Conservation (phyloP, 1,139 yeast genomes). For the Diutina siamensis region DNA sequence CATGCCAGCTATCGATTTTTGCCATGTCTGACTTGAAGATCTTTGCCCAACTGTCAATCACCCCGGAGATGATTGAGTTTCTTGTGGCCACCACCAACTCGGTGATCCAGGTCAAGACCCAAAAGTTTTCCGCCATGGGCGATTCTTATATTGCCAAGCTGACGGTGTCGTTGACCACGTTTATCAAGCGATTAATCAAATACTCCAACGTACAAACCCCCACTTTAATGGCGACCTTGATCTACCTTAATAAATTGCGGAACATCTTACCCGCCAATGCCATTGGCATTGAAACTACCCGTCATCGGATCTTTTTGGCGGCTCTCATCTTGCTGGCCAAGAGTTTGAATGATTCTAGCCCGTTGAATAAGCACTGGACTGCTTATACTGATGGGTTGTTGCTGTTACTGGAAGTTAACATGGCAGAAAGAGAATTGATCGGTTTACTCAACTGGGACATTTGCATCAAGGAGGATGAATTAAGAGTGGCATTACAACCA, state of each 20-base stretch:
- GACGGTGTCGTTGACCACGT: conserved; percentile 34
- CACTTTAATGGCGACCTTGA: conserved; percentile 84
- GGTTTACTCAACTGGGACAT: conserved; percentile 79
- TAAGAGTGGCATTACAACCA: conserved; percentile 57
- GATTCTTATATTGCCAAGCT: conserved; percentile 15
- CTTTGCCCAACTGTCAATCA: conserved; percentile 69
- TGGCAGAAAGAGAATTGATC: conserved; percentile 82
- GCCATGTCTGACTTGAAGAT: conserved; percentile 39
- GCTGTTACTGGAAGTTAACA: conserved; percentile 67
- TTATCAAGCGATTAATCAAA: conserved; percentile 60
- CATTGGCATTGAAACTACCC: conserved; percentile 85
- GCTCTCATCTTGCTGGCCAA: conserved; percentile 84
- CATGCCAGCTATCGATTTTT: conserved; percentile 8
- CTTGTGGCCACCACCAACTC: conserved; percentile 72
- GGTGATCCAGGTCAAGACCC: conserved; percentile 47
- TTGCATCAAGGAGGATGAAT: conserved; percentile 55
- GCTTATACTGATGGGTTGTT: conserved; percentile 79
- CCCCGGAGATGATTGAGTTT: conserved; percentile 67
- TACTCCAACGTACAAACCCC: conserved; percentile 92
- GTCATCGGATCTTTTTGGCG: conserved; percentile 86
- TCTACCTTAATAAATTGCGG: conserved; percentile 68
- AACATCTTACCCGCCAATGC: conserved; percentile 77
- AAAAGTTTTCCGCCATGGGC: conserved; percentile 9
- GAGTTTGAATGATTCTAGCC: conserved; percentile 84
- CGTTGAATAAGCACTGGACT: conserved; percentile 94